Evolutionary conservation across 257 asterid genomes (phyloP), one percentile per base, ranked within the genome.

Genomic region (Schizonepeta tenuifolia): DNA sequence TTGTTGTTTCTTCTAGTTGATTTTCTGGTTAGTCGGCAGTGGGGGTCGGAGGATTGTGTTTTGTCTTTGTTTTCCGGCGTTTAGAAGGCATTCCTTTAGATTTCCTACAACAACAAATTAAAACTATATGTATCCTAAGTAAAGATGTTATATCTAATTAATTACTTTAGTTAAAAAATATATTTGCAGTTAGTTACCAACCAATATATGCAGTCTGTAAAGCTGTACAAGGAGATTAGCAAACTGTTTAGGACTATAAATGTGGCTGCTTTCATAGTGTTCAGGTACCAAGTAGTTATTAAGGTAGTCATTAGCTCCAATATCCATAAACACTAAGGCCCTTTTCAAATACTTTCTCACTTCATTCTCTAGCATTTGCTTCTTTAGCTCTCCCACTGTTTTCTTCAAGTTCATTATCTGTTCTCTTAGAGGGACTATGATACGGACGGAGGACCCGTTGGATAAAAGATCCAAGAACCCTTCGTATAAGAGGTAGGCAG

Each of bases 271-370:
- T 22, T 0, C 17, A 63, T 43, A 65, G 0, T 5, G 0, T 17
- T 0, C 1, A 26, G 74, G 67, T 9, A 0, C 3, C 44, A 65
- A 0, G 54, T 71, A 65, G 54, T 72, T 77, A 58, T 77, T 66
- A 3, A 59, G n/a, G 66, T 72, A 77, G 26, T 71, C 75, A 24
- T 77, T 77, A 2, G 71, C 33, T 15, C 78, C 82, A 12, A 77
- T 66, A 3, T 14, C 61, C n/a, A 77, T 4, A 11, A 71, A 0
- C 2, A 28, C 67, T 2, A 77, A 1, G 0, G 78, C 75, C 55
- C 43, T 72, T 28, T 47, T 75, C 75, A 77, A 40, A 65, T 77
- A 72, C 11, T 28, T 14, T 60, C 44, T 66, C 36, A 72, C 15
- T 21, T 77, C 75, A 17, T 77, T 59, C 33, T 6, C 41, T 14